Evolutionary conservation across 805 yeast genomes (phyloP), one percentile per base, ranked within the genome.

Genomic region (Candida orba): DNA sequence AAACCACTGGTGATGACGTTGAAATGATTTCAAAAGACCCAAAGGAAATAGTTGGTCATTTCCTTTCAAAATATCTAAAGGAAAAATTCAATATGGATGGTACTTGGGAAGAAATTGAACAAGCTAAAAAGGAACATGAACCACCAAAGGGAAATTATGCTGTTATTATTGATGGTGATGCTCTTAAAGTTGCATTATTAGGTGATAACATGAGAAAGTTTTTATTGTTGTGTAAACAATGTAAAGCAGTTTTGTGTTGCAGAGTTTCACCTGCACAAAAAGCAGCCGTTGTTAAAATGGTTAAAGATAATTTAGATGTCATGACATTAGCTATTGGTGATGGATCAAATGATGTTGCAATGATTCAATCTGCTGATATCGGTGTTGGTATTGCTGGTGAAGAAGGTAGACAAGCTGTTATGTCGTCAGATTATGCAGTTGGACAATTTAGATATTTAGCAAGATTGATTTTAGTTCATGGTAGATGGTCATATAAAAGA

Each of bases 381-480:
- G 95, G 95, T 56, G 84, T 85, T 44, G 95, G 95, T 66, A 85
- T 85, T 58, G 90, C 90, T 4, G 95, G 95, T 65, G 93, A 85
- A 67, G 95, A 85, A 68, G 95, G 95, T 58, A 69, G 93, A 48
- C 93, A 84, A 63, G 93, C 93, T 17, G 93, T 77, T 6, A 85
- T 85, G 95, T 81, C 89, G 23, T 81, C 91, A 1, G 95, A 85
- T 66, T 85, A 83, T 63, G 95, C 91, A 18, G 66, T 85, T 56
- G 93, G 91, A 22, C 95, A 85, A 60, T 85, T 85, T 63, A 73
- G 93, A 56, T 85, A 72, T 55, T 62, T 85, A 48, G 70, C 82
- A 0, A 73, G 85, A 52, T 66, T 85, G 48, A 64, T 85, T 9
- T 62, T 85, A 40, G 85, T 81, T 25, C 95, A 85, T 63, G 95